These are phyloP conservation scores for Beta corolliflora DNA, from an alignment of 179 eudicot genomes.

Conservation along the genomic window DNA sequence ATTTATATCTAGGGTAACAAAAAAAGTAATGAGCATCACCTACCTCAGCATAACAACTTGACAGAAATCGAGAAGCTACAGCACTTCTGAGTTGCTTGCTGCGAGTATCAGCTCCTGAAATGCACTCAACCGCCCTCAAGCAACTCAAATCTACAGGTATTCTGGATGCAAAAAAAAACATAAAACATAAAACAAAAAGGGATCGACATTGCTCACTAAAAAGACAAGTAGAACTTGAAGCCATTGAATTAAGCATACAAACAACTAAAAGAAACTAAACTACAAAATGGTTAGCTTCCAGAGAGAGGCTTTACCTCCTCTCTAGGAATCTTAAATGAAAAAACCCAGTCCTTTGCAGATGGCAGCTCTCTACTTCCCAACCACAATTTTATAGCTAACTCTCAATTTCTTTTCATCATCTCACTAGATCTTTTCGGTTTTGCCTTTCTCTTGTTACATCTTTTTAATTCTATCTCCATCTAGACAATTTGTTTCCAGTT, in stretches of 20 bases:
- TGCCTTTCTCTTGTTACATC: background rate
- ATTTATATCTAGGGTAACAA: too few species aligned
- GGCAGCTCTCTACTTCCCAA: background rate
- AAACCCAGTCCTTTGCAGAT: background rate
- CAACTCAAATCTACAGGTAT: slow-evolving; percentile 69
- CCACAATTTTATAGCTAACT: background rate
- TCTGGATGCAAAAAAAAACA: slow-evolving; percentile 40
- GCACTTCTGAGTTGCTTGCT: slow-evolving; percentile 69
- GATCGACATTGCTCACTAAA: background rate
- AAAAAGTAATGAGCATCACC: background rate
- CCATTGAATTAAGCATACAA: background rate
- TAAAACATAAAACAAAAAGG: background rate
- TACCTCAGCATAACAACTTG: slow-evolving; percentile 69
- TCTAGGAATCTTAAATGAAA: background rate
- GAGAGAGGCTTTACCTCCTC: background rate
- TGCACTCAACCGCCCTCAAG: slow-evolving; percentile 64
- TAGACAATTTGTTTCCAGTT: background rate
- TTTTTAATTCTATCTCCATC: background rate
- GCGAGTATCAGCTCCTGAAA: slow-evolving; percentile 58
- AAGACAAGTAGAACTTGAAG: background rate
- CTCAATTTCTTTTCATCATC: background rate
- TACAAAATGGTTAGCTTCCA: background rate
- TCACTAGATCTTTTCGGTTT: background rate
- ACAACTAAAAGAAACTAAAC: background rate
- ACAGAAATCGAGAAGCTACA: slow-evolving; percentile 61